Evolutionary conservation across 768 basidiomycete species (phyloP).

Genomic region (Leucocoprinus birnbaumii): DNA sequence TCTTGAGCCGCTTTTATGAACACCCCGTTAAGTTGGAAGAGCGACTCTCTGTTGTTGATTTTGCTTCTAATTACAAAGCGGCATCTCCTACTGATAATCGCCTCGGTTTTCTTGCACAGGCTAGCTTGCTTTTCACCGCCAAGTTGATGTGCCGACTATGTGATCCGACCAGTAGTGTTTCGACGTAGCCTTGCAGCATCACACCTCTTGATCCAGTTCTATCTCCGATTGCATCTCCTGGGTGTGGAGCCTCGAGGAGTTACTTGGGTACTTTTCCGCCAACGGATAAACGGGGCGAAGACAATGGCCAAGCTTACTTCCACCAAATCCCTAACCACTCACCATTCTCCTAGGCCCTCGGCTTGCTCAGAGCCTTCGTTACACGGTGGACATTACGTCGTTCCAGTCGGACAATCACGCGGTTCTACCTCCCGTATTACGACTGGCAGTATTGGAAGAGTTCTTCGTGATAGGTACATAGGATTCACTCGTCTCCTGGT

Average conservation of each 20-base stretch:
- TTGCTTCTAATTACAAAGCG: background rate
- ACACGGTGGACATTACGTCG: background rate
- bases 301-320: background rate
- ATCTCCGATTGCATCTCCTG: constrained; percentile 8
- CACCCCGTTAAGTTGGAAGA: background rate
- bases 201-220: background rate
- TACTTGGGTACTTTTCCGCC: background rate
- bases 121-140: background rate
- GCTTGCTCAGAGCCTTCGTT: background rate
- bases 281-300: background rate
- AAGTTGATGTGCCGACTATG: background rate
- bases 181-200: background rate
- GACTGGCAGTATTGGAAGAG: background rate
- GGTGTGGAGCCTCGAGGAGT: background rate
- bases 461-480: background rate
- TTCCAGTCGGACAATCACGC: background rate
- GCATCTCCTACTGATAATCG: constrained; percentile 1
- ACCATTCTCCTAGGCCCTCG: background rate
- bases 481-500: background rate
- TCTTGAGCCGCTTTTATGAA: background rate
- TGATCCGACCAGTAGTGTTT: constrained; percentile 6
- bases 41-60: background rate
- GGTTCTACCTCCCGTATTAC: background rate
- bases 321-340: background rate
- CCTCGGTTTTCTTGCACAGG: constrained; percentile 4